Base-by-base conservation (phyloP, 148 eudicot species). In the Spergularia marina region DNA sequence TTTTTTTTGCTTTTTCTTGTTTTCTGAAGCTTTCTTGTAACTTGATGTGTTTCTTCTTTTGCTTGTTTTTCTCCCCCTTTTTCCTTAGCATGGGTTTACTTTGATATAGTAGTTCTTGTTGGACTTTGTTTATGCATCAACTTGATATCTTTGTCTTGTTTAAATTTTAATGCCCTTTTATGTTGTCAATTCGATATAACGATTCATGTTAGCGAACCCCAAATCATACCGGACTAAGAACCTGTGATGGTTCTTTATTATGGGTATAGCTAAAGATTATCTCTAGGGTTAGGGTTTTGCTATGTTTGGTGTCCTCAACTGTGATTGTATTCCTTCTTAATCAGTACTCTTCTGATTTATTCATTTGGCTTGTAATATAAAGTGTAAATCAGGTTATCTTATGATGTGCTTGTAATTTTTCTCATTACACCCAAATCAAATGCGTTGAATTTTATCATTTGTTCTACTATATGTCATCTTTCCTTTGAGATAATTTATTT, bases 1-100 rank as follows among this genome's bases (percentile, higher is more conserved):
- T 11, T 25, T 47, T 21, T 66, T 16, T 52, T 13, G 9, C 13
- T 52, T 60, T 17, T 75, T 49, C 53, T 52, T 74, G 72, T 59
- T 76, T 61, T 53, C 36, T 79, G 78, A 30, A 34, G 55, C 21
- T 68, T 74, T 79, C 69, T 80, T 72, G 83, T 80, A 65, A 76
- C 79, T 80, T 80, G 76, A 61, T 65, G 6, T 80, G 71, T 71
- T 70, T 4, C 53, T 72, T 18, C 40, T 68, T 52, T 40, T 60
- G 53, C 23, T 52, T 34, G 40, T 54, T 57, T 25, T 47, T 30
- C 44, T 36, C 6, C 4, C 20, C 17, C 63, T 54, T 70, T 70
- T 62, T 54, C 62, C 72, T 54, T 70, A 40, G 41, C 69, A 74
- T 60, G 6, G 49, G 7, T 12, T 74, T 49, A 14, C 61, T 66